Percentiles rank a stretch among this genome's conserved stretches.
phyloP scores from a whole-genome alignment of 169 alveolate genomes.

The Eimeria maxima region DNA sequence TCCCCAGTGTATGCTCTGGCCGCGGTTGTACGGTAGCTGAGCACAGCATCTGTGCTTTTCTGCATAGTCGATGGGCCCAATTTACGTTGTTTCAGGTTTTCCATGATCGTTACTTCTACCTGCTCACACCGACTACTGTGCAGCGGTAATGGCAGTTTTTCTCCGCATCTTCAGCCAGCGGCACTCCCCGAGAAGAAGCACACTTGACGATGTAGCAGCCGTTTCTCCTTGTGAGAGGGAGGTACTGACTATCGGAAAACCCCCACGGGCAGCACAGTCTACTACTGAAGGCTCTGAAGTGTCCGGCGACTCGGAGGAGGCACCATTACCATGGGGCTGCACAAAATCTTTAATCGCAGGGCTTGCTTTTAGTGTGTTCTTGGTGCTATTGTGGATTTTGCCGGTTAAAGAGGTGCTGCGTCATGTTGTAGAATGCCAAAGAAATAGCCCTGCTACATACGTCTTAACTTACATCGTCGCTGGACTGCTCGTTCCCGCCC shows the following conservation, averaged over 20 bases:
- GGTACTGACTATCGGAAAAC: not conserved
- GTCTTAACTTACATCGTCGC: constrained; percentile 67
- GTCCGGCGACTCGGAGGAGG: not conserved
- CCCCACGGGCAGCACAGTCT: not conserved
- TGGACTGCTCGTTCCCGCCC: constrained; percentile 64
- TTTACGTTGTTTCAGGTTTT: not conserved
- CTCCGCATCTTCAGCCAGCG: constrained; percentile 69
- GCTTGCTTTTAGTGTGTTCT: not conserved
- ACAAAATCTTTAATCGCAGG: constrained; percentile 3
- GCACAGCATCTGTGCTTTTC: not conserved
- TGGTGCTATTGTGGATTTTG: not conserved
- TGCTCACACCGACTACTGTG: not conserved
- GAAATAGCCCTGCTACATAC: constrained; percentile 44
- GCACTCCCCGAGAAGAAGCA: constrained; percentile 56
- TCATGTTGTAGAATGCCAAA: constrained; percentile 55
- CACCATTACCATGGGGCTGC: constrained; percentile 30
- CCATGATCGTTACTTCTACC: not conserved
- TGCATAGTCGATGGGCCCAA: not conserved
- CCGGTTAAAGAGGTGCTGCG: constrained; percentile 57
- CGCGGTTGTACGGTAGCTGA: not conserved
- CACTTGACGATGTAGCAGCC: constrained; percentile 51
- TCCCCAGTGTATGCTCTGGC: not conserved
- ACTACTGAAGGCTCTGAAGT: not conserved
- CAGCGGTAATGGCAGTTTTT: constrained; percentile 58
- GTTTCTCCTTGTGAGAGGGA: constrained; percentile 43